Base-by-base conservation (phyloP, 345 rosid species). In the Rhizophora mangle region DNA sequence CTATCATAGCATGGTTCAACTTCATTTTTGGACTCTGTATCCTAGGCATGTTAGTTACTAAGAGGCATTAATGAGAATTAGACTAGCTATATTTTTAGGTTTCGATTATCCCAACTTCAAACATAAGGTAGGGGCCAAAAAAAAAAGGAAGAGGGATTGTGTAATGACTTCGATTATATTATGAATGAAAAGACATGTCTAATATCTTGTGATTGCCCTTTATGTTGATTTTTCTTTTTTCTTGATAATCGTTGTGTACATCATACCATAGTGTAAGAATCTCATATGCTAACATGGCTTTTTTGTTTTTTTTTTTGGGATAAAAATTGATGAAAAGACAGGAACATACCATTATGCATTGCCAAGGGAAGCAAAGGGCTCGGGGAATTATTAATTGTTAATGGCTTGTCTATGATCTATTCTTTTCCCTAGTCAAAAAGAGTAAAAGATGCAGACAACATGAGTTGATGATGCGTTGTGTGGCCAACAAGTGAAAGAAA, bases 341-440 rank as follows among this genome's bases (percentile, higher is more conserved):
- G 10, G 10, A 36, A 39, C 46, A 39, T 10, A 9, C 16, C 46
- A 39, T 39, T 9, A 39, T 39, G 46, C 46, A 7, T 10, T 39
- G 46, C 46, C 13, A 39, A 39, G 16, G 6, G 46, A 39, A 39
- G 46, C 46, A 10, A 15, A 39, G 46, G 46, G 46, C 7, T 39
- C 4, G 13, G 46, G 16, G 46, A 10, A 10, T 15, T 37, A 2
- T 37, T 37, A 37, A 37, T 37, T 37, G 15, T 10, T 37, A 37
- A 37, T 37, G 46, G 46, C 15, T 37, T 8, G 22, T 31, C 27
- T 32, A 54, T 37, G 21, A 60, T 24, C 54, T 49, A 43, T 73
- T 22, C 56, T 53, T 43, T 31, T 53, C 36, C 58, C 21, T 67
- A 30, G 72, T 73, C 68, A 67, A 67, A 65, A 73, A 60, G 62